phyloP scores from a whole-genome alignment of 2,329 filamentous ascomycete genomes.

The Xylariomycetidae sp. region DNA sequence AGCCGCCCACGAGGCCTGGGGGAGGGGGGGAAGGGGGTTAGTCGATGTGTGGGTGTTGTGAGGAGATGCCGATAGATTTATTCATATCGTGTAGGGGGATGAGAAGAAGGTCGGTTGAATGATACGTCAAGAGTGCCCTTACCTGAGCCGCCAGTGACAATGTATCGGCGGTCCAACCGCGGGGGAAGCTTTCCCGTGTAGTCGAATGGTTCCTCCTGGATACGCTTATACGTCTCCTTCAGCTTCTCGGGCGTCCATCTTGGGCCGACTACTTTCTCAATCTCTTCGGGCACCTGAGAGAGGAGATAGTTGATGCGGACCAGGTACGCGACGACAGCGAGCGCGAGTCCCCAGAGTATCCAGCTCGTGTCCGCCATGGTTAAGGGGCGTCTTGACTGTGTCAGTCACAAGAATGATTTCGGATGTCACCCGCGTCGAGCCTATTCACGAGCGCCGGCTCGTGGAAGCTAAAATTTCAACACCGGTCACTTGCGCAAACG shows the following conservation, averaged over 20 bases:
- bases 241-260: constrained; percentile 33
- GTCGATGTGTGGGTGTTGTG: not conserved
- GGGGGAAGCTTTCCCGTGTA: constrained; percentile 33
- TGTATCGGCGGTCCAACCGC: constrained; percentile 34
- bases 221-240: constrained; percentile 27
- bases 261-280: constrained; percentile 23
- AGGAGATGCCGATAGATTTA: not conserved
- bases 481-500: too few relatives aligned
- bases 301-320: constrained; percentile 32
- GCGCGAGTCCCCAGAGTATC: constrained; percentile 2
- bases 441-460: too few relatives aligned
- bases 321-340: constrained; percentile 26
- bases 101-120: too few relatives aligned
- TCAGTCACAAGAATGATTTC: not conserved
- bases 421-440: not conserved
- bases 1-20: constrained; percentile 49
- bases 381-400: too few relatives aligned
- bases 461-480: too few relatives aligned
- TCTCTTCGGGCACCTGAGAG: constrained; percentile 29
- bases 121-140: constrained; percentile 14
- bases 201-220: constrained; percentile 32
- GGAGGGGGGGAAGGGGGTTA: not conserved
- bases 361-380: constrained; percentile 6
- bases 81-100: too few relatives aligned
- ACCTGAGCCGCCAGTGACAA: constrained; percentile 43